Conservation (phyloP, 2,329 filamentous ascomycete species). For the Colletotrichum gloeosporioides region DNA sequence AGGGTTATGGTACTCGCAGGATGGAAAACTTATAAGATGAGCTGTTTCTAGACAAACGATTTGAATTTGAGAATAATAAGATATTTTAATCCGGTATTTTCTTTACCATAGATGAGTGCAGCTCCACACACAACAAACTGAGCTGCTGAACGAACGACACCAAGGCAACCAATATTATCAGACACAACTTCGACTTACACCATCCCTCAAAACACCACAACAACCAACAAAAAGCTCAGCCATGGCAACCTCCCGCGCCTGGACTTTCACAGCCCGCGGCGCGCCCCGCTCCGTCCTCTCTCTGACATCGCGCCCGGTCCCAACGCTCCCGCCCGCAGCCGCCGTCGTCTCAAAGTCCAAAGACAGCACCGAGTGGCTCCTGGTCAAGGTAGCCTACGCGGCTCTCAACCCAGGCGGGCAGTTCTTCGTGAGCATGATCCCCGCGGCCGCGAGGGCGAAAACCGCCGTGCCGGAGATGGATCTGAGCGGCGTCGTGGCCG, state of each 20-base stretch:
- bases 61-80: neutral
- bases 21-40: neutral
- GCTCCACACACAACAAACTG: neutral
- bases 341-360: slow-evolving; percentile 29
- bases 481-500: slow-evolving; percentile 44
- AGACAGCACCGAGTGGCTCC: slow-evolving; percentile 34
- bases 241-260: slow-evolving; percentile 28
- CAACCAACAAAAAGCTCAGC: neutral
- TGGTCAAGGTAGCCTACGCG: slow-evolving; percentile 46
- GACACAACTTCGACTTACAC: neutral
- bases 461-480: slow-evolving; percentile 47
- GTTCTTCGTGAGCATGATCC: slow-evolving; percentile 45
- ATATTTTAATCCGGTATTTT: neutral
- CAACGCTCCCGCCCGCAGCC: slow-evolving; percentile 31
- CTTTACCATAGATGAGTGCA: neutral
- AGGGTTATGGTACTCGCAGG: neutral
- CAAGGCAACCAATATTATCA: neutral
- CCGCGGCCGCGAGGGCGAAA: slow-evolving; percentile 38
- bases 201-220: too few species aligned
- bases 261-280: slow-evolving; percentile 34
- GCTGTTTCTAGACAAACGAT: neutral
- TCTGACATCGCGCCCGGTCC: slow-evolving; percentile 26
- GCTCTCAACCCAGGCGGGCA: slow-evolving; percentile 51
- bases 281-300: slow-evolving; percentile 29
- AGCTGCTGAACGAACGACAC: neutral